Evolutionary conservation across 2,329 filamentous ascomycete genomes (phyloP).

Genomic region (Monilinia fructicola): DNA sequence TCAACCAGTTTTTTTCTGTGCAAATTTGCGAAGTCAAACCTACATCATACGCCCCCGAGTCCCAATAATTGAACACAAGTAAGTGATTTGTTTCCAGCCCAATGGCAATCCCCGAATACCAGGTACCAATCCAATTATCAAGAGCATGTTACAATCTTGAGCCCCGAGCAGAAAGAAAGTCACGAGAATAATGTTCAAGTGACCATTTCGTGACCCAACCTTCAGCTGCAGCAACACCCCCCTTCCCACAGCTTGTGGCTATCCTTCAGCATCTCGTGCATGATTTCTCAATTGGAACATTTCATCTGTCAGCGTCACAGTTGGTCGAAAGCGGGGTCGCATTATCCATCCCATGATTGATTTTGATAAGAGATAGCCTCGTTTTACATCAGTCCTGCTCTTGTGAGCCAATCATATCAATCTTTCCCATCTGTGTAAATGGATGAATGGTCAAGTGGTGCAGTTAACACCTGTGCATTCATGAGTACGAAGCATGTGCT

Average conservation of each 20-base stretch:
- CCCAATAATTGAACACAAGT: slow-evolving; percentile 1
- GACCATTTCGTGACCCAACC: slow-evolving; percentile 19
- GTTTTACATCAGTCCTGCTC: neutral
- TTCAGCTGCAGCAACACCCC: slow-evolving; percentile 1
- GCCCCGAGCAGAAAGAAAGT: neutral
- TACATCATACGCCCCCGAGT: neutral
- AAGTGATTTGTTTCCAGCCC: neutral
- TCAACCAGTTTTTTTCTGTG: neutral
- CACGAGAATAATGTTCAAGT: slow-evolving; percentile 20
- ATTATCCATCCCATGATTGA: neutral
- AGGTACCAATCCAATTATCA: neutral
- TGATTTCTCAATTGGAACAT: slow-evolving; percentile 4
- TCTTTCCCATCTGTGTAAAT: neutral
- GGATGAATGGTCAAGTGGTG: neutral
- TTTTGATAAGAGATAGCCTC: neutral
- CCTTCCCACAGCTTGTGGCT: neutral
- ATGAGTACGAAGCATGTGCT: slow-evolving; percentile 6
- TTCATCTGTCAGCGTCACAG: slow-evolving; percentile 1
- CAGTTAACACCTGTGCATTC: neutral
- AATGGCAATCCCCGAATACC: slow-evolving; percentile 1
- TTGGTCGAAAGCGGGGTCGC: slow-evolving; percentile 1
- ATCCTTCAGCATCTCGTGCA: slow-evolving; percentile 10
- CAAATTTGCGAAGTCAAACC: slow-evolving; percentile 9
- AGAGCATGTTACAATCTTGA: neutral
- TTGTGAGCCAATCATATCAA: neutral